Conservation (phyloP, 371 early-diverging fungal genomes). For the Capillidium heterosporum region DNA sequence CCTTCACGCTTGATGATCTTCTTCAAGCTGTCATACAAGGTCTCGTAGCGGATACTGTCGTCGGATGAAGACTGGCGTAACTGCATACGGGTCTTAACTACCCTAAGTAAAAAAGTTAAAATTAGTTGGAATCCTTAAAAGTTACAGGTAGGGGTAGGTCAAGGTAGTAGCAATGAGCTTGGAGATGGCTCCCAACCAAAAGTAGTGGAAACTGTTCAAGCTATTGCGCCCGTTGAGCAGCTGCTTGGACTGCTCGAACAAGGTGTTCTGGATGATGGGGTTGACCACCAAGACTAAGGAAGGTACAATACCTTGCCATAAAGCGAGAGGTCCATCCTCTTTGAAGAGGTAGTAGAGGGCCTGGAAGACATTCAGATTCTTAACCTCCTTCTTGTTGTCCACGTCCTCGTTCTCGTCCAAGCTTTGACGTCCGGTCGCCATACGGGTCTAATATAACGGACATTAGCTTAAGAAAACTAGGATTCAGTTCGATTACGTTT, state of each 20-base stretch:
- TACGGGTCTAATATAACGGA: constrained; percentile 27
- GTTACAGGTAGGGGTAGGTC: constrained; percentile 93
- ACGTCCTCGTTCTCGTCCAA: constrained; percentile 13
- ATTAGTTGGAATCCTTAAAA: neutral
- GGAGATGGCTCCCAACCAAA: constrained; percentile 81
- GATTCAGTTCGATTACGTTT: constrained; percentile 33
- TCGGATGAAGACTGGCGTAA: constrained; percentile 47
- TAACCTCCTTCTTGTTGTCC: constrained; percentile 6
- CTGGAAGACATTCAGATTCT: constrained; percentile 20
- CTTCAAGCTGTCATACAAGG: constrained; percentile 68
- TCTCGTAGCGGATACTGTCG: constrained; percentile 51
- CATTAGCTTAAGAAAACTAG: neutral
- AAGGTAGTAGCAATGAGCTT: constrained; percentile 86
- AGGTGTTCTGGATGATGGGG: constrained; percentile 95
- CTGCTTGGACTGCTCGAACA: constrained; percentile 82
- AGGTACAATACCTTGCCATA: constrained; percentile 79
- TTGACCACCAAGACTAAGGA: constrained; percentile 92
- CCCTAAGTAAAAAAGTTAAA: constrained; percentile 17
- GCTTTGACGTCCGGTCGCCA: constrained; percentile 36
- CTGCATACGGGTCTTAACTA: constrained; percentile 94
- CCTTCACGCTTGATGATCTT: constrained; percentile 60
- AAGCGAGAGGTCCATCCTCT: constrained; percentile 66
- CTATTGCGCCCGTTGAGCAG: constrained; percentile 23
- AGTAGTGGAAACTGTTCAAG: constrained; percentile 73
- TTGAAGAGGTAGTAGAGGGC: constrained; percentile 48